Conservation (phyloP, 768 basidiomycete species). For the Asterophora parasitica region DNA sequence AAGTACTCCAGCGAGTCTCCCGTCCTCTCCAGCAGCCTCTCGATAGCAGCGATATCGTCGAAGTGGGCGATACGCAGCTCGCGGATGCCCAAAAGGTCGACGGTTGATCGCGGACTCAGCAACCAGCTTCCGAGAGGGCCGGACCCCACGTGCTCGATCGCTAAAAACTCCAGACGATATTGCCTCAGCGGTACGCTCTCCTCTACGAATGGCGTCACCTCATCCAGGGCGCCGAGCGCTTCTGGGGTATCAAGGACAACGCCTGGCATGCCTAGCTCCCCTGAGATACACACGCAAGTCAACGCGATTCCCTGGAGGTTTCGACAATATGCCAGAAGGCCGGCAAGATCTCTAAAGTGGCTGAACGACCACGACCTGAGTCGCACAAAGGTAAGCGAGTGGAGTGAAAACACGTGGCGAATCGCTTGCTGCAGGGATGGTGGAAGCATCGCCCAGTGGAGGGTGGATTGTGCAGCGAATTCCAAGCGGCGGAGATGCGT, state of each 20-base stretch:
- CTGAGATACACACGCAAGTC: constrained; percentile 29
- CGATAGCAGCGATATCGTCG: constrained; percentile 29
- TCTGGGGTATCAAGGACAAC: not conserved
- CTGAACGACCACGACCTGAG: constrained; percentile 38
- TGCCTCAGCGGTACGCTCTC: not conserved
- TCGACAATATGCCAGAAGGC: constrained; percentile 28
- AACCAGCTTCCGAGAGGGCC: constrained; percentile 35
- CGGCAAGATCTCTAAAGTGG: constrained; percentile 28
- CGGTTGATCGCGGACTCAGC: constrained; percentile 25
- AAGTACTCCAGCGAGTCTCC: constrained; percentile 34
- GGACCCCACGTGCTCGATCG: constrained; percentile 37
- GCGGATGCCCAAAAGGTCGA: constrained; percentile 33
- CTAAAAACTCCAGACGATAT: constrained; percentile 30
- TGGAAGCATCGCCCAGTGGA: constrained; percentile 34
- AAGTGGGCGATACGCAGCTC: constrained; percentile 40
- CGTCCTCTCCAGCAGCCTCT: constrained; percentile 30
- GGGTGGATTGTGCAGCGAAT: constrained; percentile 29
- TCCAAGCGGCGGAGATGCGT: constrained; percentile 34
- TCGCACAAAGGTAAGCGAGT: constrained; percentile 33
- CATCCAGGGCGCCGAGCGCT: not conserved
- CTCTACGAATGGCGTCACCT: not conserved
- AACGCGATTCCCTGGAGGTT: constrained; percentile 33
- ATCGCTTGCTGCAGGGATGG: constrained; percentile 31
- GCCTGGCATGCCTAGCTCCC: constrained; percentile 16
- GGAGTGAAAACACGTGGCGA: constrained; percentile 28